Conservation (phyloP, 306 rosid genomes). For the apple (Malus domestica) region DNA sequence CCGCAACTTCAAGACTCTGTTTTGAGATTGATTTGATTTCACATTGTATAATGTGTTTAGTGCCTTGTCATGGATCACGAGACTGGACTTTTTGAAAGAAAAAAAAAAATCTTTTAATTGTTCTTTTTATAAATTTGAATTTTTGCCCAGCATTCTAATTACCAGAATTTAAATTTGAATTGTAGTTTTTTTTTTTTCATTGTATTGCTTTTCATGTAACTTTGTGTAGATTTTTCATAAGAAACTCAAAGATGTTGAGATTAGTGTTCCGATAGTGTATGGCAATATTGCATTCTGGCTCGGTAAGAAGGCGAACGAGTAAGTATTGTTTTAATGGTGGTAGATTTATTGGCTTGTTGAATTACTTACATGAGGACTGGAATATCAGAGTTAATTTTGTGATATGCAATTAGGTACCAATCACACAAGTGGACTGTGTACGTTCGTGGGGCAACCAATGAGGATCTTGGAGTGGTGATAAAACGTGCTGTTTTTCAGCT, state of each 20-base stretch:
- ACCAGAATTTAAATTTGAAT: not conserved
- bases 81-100: not conserved
- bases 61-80: not conserved
- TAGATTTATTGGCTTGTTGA: constrained; percentile 13
- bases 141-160: not conserved
- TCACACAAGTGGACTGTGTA: constrained; percentile 82
- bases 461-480: constrained; percentile 57
- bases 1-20: constrained; percentile 7
- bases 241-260: constrained; percentile 63
- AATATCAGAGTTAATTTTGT: constrained; percentile 2
- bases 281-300: constrained; percentile 86
- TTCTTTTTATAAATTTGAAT: not conserved
- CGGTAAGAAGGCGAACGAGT: constrained; percentile 86
- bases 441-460: constrained; percentile 69
- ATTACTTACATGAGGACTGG: not conserved
- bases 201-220: constrained; percentile 25
- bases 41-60: not conserved
- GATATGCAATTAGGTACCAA: constrained; percentile 48
- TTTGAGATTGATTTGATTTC: constrained; percentile 11
- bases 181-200: not conserved
- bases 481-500: constrained; percentile 73
- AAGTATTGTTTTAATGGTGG: constrained; percentile 31
- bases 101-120: not conserved
- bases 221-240: constrained; percentile 50
- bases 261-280: constrained; percentile 69